phyloP scores from a whole-genome alignment of 1,284 basidiomycete species.

The Amylostereum areolatum region DNA sequence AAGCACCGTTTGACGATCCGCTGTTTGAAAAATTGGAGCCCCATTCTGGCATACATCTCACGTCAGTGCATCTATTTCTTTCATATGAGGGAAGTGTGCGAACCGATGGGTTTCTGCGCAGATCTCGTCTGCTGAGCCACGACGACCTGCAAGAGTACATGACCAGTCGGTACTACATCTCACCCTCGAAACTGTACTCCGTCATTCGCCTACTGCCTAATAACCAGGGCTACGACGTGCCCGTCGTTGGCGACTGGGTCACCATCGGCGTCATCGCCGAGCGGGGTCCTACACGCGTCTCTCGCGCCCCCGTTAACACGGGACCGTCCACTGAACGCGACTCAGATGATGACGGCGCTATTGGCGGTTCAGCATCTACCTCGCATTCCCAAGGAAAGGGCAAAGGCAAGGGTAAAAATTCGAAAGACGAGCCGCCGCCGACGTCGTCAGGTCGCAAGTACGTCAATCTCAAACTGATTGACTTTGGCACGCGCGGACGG shows the following conservation, averaged over 20 bases:
- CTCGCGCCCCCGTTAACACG: conserved; percentile 55
- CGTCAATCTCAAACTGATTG: conserved; percentile 82
- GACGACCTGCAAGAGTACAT: conserved; percentile 80
- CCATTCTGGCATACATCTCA: conserved; percentile 81
- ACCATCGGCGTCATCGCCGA: conserved; percentile 88
- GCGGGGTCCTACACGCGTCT: conserved; percentile 67
- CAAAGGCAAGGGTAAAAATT: conserved; percentile 30
- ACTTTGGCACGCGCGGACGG: conserved; percentile 59
- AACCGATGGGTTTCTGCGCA: conserved; percentile 24
- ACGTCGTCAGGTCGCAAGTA: conserved; percentile 71
- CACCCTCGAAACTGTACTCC: conserved; percentile 85
- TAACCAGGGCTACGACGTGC: conserved; percentile 84
- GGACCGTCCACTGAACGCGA: conserved; percentile 39
- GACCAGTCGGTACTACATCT: conserved; percentile 78
- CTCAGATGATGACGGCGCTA: conserved; percentile 25
- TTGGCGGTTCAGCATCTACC: conserved; percentile 11
- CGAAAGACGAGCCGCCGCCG: conserved; percentile 23
- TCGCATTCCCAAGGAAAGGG: conserved; percentile 24
- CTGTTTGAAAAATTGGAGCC: conserved; percentile 77
- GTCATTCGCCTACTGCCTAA: conserved; percentile 71
- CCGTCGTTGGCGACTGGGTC: conserved; percentile 88
- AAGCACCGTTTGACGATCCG: conserved; percentile 60
- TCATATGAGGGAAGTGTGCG: too few species aligned
- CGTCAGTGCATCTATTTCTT: conserved; percentile 42
- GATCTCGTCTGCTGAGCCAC: conserved; percentile 71